Percentiles rank a stretch among this genome's conserved stretches.
These are phyloP conservation scores for Gymnopilus junonius DNA, from an alignment of 768 basidiomycete genomes.

Conservation along the genomic window DNA sequence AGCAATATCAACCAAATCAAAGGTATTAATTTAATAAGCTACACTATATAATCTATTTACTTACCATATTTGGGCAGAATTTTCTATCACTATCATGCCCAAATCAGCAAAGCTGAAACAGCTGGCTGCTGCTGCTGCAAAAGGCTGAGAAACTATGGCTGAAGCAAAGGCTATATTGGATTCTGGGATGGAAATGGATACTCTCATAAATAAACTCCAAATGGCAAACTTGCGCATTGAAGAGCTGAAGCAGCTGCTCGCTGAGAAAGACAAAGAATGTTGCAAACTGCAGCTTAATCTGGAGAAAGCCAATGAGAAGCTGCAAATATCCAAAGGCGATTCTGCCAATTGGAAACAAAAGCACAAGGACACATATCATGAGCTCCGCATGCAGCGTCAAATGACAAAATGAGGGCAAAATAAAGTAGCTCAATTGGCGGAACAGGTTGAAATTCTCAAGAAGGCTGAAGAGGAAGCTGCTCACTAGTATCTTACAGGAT, in stretches of 20 bases:
- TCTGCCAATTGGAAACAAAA: neutral
- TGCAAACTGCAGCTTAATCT: neutral
- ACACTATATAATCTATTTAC: too few relatives aligned
- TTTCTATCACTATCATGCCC: neutral
- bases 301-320: neutral
- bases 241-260: neutral
- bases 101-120: neutral
- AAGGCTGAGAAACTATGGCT: neutral
- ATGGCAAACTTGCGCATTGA: neutral
- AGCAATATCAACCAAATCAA: too few relatives aligned
- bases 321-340: neutral
- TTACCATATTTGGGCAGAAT: too few relatives aligned
- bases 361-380: neutral
- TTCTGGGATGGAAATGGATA: neutral
- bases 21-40: too few relatives aligned
- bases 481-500: neutral
- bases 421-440: neutral
- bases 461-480: neutral
- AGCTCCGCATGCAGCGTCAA: neutral
- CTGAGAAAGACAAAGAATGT: neutral
- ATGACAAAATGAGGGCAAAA: neutral
- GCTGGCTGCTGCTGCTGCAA: neutral
- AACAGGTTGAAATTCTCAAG: neutral
- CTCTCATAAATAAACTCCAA: neutral
- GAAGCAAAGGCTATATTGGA: neutral